These are phyloP conservation scores for Rhizophora mangle DNA, from an alignment of 345 rosid genomes.

Conservation along the genomic window DNA sequence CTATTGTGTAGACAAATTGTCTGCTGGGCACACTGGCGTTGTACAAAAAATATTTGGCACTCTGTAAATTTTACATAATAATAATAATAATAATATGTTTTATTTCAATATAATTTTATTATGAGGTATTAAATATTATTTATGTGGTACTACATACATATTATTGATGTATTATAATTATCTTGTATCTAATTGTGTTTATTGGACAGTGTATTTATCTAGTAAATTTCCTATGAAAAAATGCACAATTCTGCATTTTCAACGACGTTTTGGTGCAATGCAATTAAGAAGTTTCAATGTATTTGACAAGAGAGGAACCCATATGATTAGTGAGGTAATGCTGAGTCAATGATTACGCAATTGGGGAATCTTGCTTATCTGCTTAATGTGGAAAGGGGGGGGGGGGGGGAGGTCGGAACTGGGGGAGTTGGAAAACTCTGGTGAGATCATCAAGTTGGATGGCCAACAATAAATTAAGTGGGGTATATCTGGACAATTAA, in stretches of 20 bases:
- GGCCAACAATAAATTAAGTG: constrained; percentile 13
- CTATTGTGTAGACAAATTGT: too few species aligned
- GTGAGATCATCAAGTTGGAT: constrained; percentile 15
- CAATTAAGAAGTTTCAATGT: neutral
- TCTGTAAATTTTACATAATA: too few species aligned
- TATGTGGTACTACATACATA: too few species aligned
- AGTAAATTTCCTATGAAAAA: too few species aligned
- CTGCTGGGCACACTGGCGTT: too few species aligned
- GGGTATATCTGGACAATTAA: constrained; percentile 1
- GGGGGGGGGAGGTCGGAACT: neutral
- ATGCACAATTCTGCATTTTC: neutral
- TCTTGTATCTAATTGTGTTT: too few species aligned
- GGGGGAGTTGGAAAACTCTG: constrained; percentile 7
- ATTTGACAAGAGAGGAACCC: neutral
- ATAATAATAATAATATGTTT: too few species aligned
- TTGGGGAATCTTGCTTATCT: neutral
- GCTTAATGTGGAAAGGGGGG: neutral
- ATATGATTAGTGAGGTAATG: constrained; percentile 25
- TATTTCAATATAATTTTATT: too few species aligned
- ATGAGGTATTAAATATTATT: too few species aligned
- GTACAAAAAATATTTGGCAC: too few species aligned
- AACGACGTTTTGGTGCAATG: neutral
- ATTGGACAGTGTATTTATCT: too few species aligned
- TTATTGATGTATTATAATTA: too few species aligned
- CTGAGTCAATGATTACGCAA: constrained; percentile 30